Percentiles rank a stretch among this genome's conserved stretches.
Evolutionary conservation across 2,329 filamentous ascomycete species (phyloP).

Genomic region (Pseudodiploospora longispora): DNA sequence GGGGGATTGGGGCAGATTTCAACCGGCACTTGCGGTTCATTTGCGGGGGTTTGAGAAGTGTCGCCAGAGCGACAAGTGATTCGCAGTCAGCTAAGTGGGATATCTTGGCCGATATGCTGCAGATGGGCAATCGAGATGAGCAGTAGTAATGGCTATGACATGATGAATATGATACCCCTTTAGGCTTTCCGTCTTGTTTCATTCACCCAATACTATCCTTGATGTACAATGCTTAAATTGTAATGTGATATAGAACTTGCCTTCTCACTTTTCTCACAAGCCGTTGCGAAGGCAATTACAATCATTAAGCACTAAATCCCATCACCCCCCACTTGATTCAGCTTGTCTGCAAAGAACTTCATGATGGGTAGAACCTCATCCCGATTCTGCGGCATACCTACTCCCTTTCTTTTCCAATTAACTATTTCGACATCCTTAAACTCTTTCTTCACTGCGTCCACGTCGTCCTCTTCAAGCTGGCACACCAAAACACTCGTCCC

Average conservation of each 20-base stretch:
- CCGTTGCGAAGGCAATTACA: too few relatives aligned
- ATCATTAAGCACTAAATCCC: neutral
- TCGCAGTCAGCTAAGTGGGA: slow-evolving; percentile 59
- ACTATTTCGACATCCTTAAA: slow-evolving; percentile 62
- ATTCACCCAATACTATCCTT: neutral
- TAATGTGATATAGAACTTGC: neutral
- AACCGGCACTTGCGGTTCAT: slow-evolving; percentile 62
- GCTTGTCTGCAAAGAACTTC: slow-evolving; percentile 65
- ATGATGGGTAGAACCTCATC: slow-evolving; percentile 90
- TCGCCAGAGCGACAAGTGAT: slow-evolving; percentile 66
- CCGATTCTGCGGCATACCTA: slow-evolving; percentile 72
- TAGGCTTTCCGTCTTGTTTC: neutral
- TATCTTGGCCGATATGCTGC: slow-evolving; percentile 70
- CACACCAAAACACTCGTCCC: slow-evolving; percentile 55
- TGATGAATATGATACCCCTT: slow-evolving; percentile 18
- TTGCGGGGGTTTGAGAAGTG: slow-evolving; percentile 61
- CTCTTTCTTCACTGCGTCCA: slow-evolving; percentile 54
- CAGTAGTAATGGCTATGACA: slow-evolving; percentile 9
- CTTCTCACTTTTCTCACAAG: too few relatives aligned
- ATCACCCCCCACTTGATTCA: slow-evolving; percentile 28
- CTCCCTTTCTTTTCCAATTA: slow-evolving; percentile 61
- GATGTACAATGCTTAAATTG: neutral
- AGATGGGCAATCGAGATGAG: slow-evolving; percentile 34
- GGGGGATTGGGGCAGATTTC: slow-evolving; percentile 53
- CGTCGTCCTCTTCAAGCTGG: slow-evolving; percentile 53